A percentile compares a stretch with the other conserved stretches of the same genome.
phyloP scores from a whole-genome alignment of 495 filamentous ascomycete species.

The Penicillium pulvis region DNA sequence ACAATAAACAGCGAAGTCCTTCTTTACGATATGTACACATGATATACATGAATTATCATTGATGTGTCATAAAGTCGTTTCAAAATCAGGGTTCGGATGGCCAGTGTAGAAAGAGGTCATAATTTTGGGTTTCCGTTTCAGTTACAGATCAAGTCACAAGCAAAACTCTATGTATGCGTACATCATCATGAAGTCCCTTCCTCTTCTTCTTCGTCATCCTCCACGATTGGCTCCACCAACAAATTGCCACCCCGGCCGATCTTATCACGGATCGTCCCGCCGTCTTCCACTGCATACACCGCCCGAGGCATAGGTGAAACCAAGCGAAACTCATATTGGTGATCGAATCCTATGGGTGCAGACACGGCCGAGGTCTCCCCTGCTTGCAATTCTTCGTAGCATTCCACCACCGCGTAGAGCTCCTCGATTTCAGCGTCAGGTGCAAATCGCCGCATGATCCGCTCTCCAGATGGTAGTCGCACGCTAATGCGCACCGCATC shows the following conservation, averaged over 20 bases:
- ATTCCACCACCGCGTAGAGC: slow-evolving; percentile 95
- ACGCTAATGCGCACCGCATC: slow-evolving; percentile 80
- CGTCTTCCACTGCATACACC: slow-evolving; percentile 68
- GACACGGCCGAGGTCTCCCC: slow-evolving; percentile 27
- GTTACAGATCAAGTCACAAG: slow-evolving; percentile 2
- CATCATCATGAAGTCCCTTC: slow-evolving; percentile 15
- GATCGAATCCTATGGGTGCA: slow-evolving; percentile 69
- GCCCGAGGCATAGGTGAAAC: slow-evolving; percentile 80
- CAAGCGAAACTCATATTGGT: slow-evolving; percentile 78
- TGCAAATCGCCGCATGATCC: slow-evolving; percentile 74
- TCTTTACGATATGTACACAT: neutral
- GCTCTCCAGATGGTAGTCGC: slow-evolving; percentile 69
- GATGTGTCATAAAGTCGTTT: neutral
- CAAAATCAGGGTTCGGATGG: neutral
- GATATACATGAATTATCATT: neutral
- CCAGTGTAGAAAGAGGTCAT: neutral
- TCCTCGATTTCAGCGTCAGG: slow-evolving; percentile 73
- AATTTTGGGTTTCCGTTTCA: neutral
- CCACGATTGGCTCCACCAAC: slow-evolving; percentile 72
- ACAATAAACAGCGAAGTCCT: neutral
- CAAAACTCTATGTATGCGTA: slow-evolving; percentile 6
- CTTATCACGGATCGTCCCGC: slow-evolving; percentile 64
- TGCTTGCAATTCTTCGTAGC: slow-evolving; percentile 64
- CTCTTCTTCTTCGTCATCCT: slow-evolving; percentile 41
- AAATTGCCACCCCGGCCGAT: slow-evolving; percentile 86